These are phyloP conservation scores for Glonium stellatum DNA, from an alignment of 495 filamentous ascomycete species.

Conservation along the genomic window DNA sequence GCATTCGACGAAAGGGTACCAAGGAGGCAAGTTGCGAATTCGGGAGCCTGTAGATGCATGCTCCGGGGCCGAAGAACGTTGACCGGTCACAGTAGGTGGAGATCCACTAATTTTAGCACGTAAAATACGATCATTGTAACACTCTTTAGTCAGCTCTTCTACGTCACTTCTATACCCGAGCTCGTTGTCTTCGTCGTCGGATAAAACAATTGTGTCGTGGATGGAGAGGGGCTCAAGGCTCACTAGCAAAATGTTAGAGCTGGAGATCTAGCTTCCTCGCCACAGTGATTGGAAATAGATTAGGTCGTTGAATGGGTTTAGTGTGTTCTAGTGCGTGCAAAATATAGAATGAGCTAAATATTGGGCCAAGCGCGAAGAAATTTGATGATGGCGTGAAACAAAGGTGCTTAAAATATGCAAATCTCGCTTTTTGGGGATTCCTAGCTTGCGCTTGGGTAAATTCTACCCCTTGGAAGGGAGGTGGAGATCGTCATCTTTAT, in stretches of 20 bases:
- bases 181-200: not conserved
- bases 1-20: not conserved
- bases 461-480: no score
- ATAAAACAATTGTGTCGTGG: not conserved
- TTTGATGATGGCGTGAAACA: no score
- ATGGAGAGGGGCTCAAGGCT: not conserved
- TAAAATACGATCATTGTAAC: not conserved
- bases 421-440: no score
- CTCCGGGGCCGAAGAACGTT: not conserved
- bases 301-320: not conserved
- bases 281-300: not conserved
- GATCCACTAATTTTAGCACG: not conserved
- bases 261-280: not conserved
- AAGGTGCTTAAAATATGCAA: no score
- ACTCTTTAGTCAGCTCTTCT: not conserved
- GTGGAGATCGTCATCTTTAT: no score
- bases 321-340: no score
- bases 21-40: not conserved
- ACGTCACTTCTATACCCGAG: not conserved
- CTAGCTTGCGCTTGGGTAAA: no score
- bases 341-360: no score
- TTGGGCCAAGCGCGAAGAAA: no score
- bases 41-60: not conserved
- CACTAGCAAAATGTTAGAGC: not conserved
- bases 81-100: not conserved